Base-by-base conservation (phyloP, 2,329 filamentous ascomycete species). In the Thelonectria discophora region DNA sequence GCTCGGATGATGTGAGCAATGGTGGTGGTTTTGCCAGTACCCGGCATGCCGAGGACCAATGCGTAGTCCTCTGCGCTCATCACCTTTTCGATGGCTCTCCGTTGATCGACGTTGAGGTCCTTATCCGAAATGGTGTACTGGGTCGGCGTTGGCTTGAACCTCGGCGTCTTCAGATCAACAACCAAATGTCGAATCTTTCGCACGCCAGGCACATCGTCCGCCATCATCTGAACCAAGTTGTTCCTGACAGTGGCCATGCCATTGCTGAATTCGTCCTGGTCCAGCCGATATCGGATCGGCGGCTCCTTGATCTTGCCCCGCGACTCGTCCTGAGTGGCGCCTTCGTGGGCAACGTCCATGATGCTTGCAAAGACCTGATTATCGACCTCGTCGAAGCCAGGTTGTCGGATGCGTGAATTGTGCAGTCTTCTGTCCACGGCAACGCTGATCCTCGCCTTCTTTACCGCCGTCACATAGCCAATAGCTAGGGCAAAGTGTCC, bases 211-310 rank as follows among this genome's bases (percentile, higher is more conserved):
- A 90, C 82, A 45, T 88, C 87, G 67, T 93, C 88, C 42, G 92
- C 87, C 94, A 99, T 98, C 70, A 97, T 86, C 68, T 94, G 92
- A 32, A 98, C 87, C 1, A 99, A 84, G 69, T 98, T 99, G 77
- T 97, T 97, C 55, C 95, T 89, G 47, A 97, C 92, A 30, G 91
- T 90, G 3, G 95, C 93, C 92, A 99, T 97, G 59, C 95, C 95
- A 71, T 97, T 98, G 78, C 93, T 97, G 77, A 99, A 99, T 73
- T 99, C 95, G 71, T 99, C 95, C 75, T 97, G 97, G 78, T 99
- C 95, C 4, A 99, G 82, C 21, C 95, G 90, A 71, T 97, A 99
- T 50, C 87, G 82, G 6, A 90, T 79, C 4, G 86, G 86, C 4
- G 84, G 76, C 58, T 83, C 80, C 60, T 83, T 81, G 65, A 82